Evolutionary conservation across 2,329 filamentous ascomycete species (phyloP), one percentile per base, ranked within the genome.

Genomic region (Chaetomium globosum): DNA sequence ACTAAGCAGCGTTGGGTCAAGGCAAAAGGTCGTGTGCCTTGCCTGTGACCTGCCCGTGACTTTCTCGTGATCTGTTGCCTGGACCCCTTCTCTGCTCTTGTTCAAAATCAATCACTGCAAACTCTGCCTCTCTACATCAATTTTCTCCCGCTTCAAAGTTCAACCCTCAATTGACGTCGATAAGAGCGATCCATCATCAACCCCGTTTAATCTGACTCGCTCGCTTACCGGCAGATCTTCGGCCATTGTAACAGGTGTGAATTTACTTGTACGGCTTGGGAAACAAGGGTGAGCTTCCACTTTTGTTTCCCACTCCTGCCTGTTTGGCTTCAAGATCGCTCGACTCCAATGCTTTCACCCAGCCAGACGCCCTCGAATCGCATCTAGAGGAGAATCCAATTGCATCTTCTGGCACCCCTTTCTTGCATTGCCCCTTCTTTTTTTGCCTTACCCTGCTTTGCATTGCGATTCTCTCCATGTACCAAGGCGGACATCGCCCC

Each of bases 401-500:
- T 23, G 43, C 39, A 19, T 53, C n/a, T 46, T 21, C 2, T 13
- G 30, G 53, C 31, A 23, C 39, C 4, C 33, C n/a, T n/a, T n/a
- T 26, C 31, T 13, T 19, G 53, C 31, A 10, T 39, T 21, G 31
- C 36, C 9, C 26, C 3, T 39, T 10, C 19, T n/a, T 36, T 0
- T n/a, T 12, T 2, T n/a, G 1, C 36, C 12, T 21, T 7, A 16
- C 5, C 71, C 68, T 64, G 71, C 55, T 60, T 43, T 21, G 23
- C 30, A 3, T 53, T 13, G 39, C 39, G n/a, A 56, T 28, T 23
- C 16, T n/a, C 68, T 73, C 71, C 67, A 83, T 84, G 81, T 77
- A 78, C 73, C 79, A 82, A 72, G 77, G 81, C 61, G 73, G 79
- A 63, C 51, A 62, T 26, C 69, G 70, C 61, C 67, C 73, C 63